Evolutionary conservation across 1,284 basidiomycete species (phyloP).

Genomic region (Heliocybe sulcata): DNA sequence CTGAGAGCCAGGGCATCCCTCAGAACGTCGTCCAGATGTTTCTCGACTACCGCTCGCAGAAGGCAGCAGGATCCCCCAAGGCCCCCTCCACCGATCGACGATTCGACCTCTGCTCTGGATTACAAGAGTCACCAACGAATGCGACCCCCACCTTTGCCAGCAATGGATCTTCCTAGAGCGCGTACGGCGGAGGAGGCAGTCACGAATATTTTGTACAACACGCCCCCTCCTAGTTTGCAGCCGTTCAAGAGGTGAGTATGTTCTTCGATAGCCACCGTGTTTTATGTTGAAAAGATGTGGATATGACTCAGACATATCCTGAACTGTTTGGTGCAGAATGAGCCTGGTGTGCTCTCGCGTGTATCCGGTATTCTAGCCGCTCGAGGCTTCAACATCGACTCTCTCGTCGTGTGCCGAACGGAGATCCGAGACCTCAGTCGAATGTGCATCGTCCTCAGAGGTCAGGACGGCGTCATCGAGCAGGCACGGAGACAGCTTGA

Average conservation of each 20-base stretch:
- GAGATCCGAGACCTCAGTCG: constrained; percentile 96
- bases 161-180: constrained; percentile 67
- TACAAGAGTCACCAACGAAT: constrained; percentile 77
- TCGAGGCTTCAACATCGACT: constrained; percentile 98
- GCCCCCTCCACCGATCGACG: constrained; percentile 70
- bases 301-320: constrained; percentile 70
- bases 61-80: constrained; percentile 22
- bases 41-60: neutral
- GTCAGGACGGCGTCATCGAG: constrained; percentile 97
- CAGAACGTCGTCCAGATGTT: neutral
- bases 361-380: constrained; percentile 97
- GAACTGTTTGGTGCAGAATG: constrained; percentile 99
- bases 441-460: constrained; percentile 97
- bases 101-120: constrained; percentile 91
- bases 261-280: constrained; percentile 8
- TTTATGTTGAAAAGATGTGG: constrained; percentile 3
- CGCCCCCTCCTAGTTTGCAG: constrained; percentile 86
- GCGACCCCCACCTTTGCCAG: constrained; percentile 72
- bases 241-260: constrained; percentile 84
- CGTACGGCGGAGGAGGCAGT: constrained; percentile 89
- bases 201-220: constrained; percentile 94
- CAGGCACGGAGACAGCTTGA: constrained; percentile 93
- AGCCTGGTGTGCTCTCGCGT: constrained; percentile 96
- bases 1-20: neutral
- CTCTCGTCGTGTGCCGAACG: constrained; percentile 96